Conservation (phyloP, 352 stramenopile species). For the Detonula confervacea region DNA sequence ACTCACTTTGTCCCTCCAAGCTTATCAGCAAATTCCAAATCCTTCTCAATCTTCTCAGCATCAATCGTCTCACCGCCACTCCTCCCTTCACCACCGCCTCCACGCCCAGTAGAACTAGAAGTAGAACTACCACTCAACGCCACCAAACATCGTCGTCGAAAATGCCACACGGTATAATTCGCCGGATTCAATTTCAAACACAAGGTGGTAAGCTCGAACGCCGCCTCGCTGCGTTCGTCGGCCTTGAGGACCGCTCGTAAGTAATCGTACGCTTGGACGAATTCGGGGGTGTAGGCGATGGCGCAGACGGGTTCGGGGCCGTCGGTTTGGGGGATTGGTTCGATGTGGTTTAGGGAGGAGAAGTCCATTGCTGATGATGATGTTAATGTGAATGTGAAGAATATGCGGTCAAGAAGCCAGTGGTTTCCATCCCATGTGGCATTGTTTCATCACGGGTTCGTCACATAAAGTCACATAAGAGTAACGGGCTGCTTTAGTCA, state of each 20-base stretch:
- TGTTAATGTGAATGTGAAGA: too few species aligned
- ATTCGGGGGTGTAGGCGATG: constrained; percentile 85
- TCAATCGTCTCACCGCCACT: too few species aligned
- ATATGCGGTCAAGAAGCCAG: too few species aligned
- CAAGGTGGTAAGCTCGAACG: constrained; percentile 90
- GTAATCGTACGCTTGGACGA: constrained; percentile 90
- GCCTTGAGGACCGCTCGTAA: constrained; percentile 92
- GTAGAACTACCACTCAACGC: constrained; percentile 84
- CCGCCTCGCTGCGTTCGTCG: constrained; percentile 90
- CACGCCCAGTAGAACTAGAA: too few species aligned
- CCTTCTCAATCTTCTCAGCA: constrained; percentile 65
- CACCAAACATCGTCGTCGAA: constrained; percentile 91
- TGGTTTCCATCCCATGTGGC: too few species aligned
- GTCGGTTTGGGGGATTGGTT: constrained; percentile 85
- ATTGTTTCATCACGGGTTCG: too few species aligned
- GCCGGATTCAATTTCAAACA: constrained; percentile 95
- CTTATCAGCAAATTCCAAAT: constrained; percentile 85
- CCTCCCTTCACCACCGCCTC: too few species aligned
- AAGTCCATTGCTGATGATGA: too few species aligned
- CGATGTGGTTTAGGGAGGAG: constrained; percentile 69
- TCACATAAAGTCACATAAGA: too few species aligned
- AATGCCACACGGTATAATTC: constrained; percentile 99
- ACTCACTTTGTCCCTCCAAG: constrained; percentile 87
- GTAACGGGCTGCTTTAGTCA: too few species aligned
- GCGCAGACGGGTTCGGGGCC: constrained; percentile 81